These are phyloP conservation scores for Apophysomyces sp. DNA, from an alignment of 371 early-diverging fungal species.

Conservation along the genomic window DNA sequence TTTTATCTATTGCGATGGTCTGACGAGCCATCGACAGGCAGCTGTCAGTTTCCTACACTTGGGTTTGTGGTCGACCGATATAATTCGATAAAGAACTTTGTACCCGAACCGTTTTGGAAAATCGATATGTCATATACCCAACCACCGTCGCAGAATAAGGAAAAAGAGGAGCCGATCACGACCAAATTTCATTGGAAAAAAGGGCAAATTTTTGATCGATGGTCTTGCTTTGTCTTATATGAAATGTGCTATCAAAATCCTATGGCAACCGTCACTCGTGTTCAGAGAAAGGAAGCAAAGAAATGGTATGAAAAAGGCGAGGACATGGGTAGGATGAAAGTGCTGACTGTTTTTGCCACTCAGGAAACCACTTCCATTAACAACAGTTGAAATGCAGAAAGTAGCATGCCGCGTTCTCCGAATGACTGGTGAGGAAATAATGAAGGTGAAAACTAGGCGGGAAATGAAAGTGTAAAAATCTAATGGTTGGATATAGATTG, in stretches of 20 bases:
- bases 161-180: conserved; percentile 23
- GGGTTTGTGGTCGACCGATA: conserved; percentile 98
- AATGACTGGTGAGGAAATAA: conserved; percentile 81
- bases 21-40: conserved; percentile 53
- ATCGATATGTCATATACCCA: conserved; percentile 67
- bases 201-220: conserved; percentile 75
- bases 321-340: background rate
- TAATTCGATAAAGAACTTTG: conserved; percentile 76
- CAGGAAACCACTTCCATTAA: conserved; percentile 89
- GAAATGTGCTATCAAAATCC: conserved; percentile 67
- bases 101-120: conserved; percentile 92
- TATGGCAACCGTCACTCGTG: conserved; percentile 61
- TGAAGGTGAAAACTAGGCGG: conserved; percentile 62
- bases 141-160: background rate
- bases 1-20: background rate
- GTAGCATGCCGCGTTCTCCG: conserved; percentile 70
- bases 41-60: conserved; percentile 99
- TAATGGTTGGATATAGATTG: conserved; percentile 59
- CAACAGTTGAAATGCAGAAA: conserved; percentile 96
- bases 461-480: background rate
- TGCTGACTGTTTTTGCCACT: background rate
- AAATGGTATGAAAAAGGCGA: conserved; percentile 67
- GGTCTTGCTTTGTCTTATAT: conserved; percentile 67
- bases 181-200: conserved; percentile 81
- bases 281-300: conserved; percentile 61